Evolutionary conservation across 23 red algal species (phyloP), one percentile per base, ranked within the genome.

Genomic region (Gracilariopsis chorda): DNA sequence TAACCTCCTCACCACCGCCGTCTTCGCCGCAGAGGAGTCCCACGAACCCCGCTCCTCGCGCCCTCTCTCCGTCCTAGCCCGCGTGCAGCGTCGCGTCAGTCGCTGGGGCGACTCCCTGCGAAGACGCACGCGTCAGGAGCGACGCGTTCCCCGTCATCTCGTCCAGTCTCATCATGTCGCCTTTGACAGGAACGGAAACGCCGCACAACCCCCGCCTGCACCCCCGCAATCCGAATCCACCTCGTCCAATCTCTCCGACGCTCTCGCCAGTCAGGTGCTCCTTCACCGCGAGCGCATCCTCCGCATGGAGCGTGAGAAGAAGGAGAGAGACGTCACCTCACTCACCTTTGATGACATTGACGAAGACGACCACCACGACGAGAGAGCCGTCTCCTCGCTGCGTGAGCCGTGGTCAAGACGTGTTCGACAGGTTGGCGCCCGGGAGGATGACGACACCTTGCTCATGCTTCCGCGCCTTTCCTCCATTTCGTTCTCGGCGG

Each of bases 391-490:
- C 39, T 48, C 62, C 1, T 87, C 82, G n/a, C 48, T 70, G 82
- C 48, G 82, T 21, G 82, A 87, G 29, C 33, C 53, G 7, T 28
- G 24, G 4, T 39, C 32, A 12, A 53, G 62, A 24, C 49, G 82
- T 16, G 59, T 87, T 20, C 82, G 61, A 14, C 82, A 87, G 47
- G 59, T 87, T 28, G 82, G 61, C 24, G 82, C 63, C 7, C 58
- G 82, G 1, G 63, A 73, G n/a, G 63, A 87, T 63, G 82, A 87
- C 35, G 82, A 87, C 30, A 87, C 82, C 0, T 36, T 87, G 47
- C 48, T 87, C 34, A 70, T 72, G 65, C 16, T 87, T 20, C 82
- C 82, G 0, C 56, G 82, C 4, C 7, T 87, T 6, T 39, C 82
- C 0, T 87, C 82, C 36, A 32, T 87, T 41, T 87, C 82, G 9